Base-by-base conservation (phyloP, 2,329 filamentous ascomycete genomes). In the Penicillium occitanis region DNA sequence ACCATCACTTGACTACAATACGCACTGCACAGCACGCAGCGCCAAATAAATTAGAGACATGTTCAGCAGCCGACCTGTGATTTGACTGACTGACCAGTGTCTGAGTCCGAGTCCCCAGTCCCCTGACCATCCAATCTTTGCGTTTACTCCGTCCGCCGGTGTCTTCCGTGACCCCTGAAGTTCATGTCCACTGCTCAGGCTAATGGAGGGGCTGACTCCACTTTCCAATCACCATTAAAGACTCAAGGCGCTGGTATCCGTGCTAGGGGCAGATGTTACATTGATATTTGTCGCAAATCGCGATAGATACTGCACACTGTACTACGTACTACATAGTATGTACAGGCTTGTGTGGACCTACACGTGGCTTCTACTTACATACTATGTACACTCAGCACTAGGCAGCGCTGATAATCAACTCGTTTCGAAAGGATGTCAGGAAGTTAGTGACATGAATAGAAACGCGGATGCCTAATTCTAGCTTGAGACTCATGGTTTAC, bases 201-300 rank as follows among this genome's bases (percentile, higher is more conserved):
- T 60, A 60, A 46, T n/a, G 40, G 57, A 60, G 57, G 57, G 57
- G 57, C 40, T 22, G 28, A 40, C 35, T 60, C 57, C 57, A 65
- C 25, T 37, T 35, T 40, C 46, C 6, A 60, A 44, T 33, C 28
- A 33, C 7, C 37, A 5, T 17, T n/a, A n/a, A 28, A 59, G 37
- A 42, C 30, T 40, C 8, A 14, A 33, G 25, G n/a, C 10, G 51
- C 51, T 30, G 28, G n/a, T 14, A 53, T 53, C 48, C 48, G 25
- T 53, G 14, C 14, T 30, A 14, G 30, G 10, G 19, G 22, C 10
- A 40, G n/a, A 44, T n/a, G 40, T 60, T 44, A 25, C 57, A 59
- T 59, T 17, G 28, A 35, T 55, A 13, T 33, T 55, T 40, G 53
- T 40, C 53, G n/a, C 53, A 57, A 40, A 40, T 14, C 33, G 30